Evolutionary conservation across 169 alveolate genomes (phyloP).

Genomic region (Nephromyces sp.): DNA sequence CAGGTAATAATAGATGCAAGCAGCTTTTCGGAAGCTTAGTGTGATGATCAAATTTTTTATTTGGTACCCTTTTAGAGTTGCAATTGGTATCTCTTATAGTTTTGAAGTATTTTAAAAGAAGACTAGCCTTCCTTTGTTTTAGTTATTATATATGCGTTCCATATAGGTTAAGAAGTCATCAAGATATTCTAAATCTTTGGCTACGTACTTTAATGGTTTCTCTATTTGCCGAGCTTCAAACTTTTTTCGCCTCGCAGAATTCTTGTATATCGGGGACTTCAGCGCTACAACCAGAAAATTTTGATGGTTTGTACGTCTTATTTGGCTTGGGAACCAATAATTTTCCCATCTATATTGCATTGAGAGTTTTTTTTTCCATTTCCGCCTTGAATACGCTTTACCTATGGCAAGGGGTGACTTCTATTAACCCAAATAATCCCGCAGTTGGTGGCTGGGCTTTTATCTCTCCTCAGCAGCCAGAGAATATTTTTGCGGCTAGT

Average conservation of each 20-base stretch:
- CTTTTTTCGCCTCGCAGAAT: not conserved
- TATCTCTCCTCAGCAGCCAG: conserved; percentile 13
- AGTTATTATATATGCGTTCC: too few species aligned
- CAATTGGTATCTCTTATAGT: too few species aligned
- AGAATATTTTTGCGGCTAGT: not conserved
- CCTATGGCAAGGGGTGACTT: conserved; percentile 15
- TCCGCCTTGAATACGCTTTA: not conserved
- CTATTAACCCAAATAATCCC: not conserved
- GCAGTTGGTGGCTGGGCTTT: conserved; percentile 21
- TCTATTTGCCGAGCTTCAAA: not conserved
- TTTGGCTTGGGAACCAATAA: conserved; percentile 4
- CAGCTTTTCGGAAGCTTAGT: not conserved
- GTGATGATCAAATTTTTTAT: too few species aligned
- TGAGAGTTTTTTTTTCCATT: not conserved
- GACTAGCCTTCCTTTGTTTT: too few species aligned
- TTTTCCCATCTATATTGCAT: conserved; percentile 15
- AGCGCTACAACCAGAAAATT: not conserved
- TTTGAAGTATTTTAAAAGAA: too few species aligned
- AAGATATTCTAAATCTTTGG: too few species aligned
- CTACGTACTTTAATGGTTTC: too few species aligned
- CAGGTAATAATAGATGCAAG: not conserved
- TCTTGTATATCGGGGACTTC: not conserved
- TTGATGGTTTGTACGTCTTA: conserved; percentile 17
- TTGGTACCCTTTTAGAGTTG: too few species aligned
- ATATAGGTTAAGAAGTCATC: too few species aligned